These are phyloP conservation scores for Psilocybe sp. DNA, from an alignment of 768 basidiomycete genomes.

Conservation along the genomic window DNA sequence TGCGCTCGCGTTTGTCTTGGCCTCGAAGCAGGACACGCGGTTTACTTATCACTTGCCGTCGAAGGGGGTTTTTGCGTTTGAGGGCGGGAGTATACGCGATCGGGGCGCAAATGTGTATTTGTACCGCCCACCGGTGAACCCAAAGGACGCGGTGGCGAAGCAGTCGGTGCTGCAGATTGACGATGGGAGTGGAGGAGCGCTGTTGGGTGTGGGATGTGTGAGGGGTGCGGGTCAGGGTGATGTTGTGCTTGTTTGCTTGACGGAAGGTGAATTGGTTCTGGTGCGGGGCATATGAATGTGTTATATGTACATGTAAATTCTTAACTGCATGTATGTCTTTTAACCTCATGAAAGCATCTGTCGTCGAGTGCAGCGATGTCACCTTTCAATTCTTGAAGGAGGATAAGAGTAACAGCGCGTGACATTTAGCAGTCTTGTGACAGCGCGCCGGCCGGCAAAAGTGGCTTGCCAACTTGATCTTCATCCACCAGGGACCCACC, in stretches of 20 bases:
- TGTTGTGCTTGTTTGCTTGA: slow-evolving; percentile 62
- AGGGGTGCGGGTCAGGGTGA: slow-evolving; percentile 28
- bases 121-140: slow-evolving; percentile 55
- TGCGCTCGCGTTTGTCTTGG: slow-evolving; percentile 90
- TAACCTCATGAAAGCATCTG: too few species aligned
- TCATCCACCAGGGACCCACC: too few species aligned
- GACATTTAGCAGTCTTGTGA: too few species aligned
- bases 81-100: slow-evolving; percentile 59
- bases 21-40: slow-evolving; percentile 86
- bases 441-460: too few species aligned
- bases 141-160: slow-evolving; percentile 61
- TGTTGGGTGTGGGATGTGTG: slow-evolving; percentile 72
- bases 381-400: too few species aligned
- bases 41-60: slow-evolving; percentile 74
- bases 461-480: too few species aligned
- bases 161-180: slow-evolving; percentile 81
- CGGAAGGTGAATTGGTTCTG: slow-evolving; percentile 73
- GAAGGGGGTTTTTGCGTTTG: slow-evolving; percentile 74
- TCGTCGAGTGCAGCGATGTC: too few species aligned
- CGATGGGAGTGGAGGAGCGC: slow-evolving; percentile 64
- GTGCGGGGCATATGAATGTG: slow-evolving; percentile 32
- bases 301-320: neutral
- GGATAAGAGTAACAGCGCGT: too few species aligned
- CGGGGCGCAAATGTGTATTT: slow-evolving; percentile 84
- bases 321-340: too few species aligned